Conservation (phyloP, 306 rosid species). For the Cicer chorassanicum region DNA sequence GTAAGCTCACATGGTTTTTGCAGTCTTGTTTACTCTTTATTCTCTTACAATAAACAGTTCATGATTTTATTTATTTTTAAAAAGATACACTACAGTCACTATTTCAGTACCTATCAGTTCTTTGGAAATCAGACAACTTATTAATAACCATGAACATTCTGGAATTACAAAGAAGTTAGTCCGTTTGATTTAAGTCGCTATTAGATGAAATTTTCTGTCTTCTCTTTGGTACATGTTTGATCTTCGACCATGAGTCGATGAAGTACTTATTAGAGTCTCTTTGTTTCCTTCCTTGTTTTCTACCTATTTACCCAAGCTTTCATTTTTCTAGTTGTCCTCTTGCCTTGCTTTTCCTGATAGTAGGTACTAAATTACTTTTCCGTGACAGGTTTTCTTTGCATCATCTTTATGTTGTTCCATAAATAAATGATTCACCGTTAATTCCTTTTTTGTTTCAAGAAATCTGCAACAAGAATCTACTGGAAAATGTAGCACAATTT, state of each 20-base stretch:
- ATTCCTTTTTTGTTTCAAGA: conserved; percentile 34
- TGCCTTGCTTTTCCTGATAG: conserved; percentile 10
- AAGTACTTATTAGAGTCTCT: conserved; percentile 21
- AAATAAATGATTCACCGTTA: conserved; percentile 23
- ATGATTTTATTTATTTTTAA: neutral
- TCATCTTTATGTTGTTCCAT: conserved; percentile 19
- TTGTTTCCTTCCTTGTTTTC: conserved; percentile 4
- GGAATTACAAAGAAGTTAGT: conserved; percentile 29
- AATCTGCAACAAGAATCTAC: conserved; percentile 31
- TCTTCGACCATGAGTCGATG: conserved; percentile 11
- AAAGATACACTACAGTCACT: neutral
- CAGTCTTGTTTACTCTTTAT: conserved; percentile 36
- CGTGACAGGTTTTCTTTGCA: neutral
- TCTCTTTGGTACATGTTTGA: neutral
- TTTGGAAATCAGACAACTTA: conserved; percentile 23
- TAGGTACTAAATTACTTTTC: conserved; percentile 8
- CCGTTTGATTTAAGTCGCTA: conserved; percentile 1
- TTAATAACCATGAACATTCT: conserved; percentile 13
- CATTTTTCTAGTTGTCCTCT: conserved; percentile 12
- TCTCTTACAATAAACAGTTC: conserved; percentile 6
- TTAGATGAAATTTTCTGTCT: conserved; percentile 24
- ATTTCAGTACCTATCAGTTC: conserved; percentile 31
- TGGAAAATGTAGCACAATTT: conserved; percentile 2
- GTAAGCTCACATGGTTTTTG: conserved; percentile 55
- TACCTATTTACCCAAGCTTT: neutral